Evolutionary conservation across 352 stramenopile genomes (phyloP), one percentile per base, ranked within the genome.

Genomic region (Nothophytophthora sp.): DNA sequence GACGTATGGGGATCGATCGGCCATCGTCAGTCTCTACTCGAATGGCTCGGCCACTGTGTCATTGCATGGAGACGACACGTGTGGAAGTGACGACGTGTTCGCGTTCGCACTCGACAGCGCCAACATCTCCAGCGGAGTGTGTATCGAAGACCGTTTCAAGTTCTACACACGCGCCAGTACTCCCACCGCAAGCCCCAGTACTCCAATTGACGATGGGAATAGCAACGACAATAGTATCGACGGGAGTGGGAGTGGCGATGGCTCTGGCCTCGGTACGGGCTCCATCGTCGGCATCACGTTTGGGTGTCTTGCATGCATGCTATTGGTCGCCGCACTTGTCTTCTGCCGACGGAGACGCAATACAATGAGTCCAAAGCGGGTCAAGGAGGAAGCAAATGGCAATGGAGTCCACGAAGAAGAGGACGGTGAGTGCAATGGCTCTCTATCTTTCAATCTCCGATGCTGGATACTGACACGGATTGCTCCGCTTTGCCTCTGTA

Each of bases 221-320:
- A 42, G 36, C 9, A 28, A 4, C 16, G 12, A 22, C 6, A 15
- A 15, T 28, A 22, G 16, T 28, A 28, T 11, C 2, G 19, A 10
- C 16, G 18, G 9, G 40, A 41, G n/a, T 47, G 25, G 10, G n/a
- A 43, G 9, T 41, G 29, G 9, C 12, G 27, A 8, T 2, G 18
- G 15, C 34, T 41, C 40, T 10, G 34, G 48, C 22, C 28, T 48
- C 9, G 28, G 38, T 4, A 33, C 16, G 1, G 53, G 53, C 11
- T 22, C 39, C 15, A 56, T 62, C 18, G 19, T 32, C 2, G 53
- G 53, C 16, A 62, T 62, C 24, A n/a, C 45, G 5, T 23, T 52
- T 2, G 43, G 36, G 46, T 6, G 2, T 58, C 24, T 51, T 22
- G 28, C 35, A 1, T 29, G 50, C 19, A 2, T 46, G 27, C 16